Evolutionary conservation across 768 basidiomycete genomes (phyloP).

Genomic region (Termitomyces sp.): DNA sequence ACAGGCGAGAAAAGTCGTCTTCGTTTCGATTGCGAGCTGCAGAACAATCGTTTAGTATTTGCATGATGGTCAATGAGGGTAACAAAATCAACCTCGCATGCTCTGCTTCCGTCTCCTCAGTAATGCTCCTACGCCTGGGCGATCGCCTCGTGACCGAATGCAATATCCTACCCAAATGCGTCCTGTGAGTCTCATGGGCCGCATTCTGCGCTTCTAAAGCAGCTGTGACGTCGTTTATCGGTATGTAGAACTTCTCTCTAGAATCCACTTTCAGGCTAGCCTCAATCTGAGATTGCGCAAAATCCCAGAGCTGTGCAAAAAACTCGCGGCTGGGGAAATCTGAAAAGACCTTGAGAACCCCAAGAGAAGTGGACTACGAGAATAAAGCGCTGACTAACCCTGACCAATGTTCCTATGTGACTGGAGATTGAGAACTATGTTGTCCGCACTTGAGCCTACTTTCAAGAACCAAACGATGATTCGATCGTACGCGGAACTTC

Average conservation of each 20-base stretch:
- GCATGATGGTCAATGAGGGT: not conserved
- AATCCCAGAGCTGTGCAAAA: conserved; percentile 41
- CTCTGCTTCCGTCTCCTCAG: conserved; percentile 34
- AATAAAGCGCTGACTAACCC: conserved; percentile 25
- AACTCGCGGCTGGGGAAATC: conserved; percentile 46
- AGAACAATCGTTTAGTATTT: conserved; percentile 4
- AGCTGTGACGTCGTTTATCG: conserved; percentile 24
- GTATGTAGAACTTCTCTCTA: conserved; percentile 20
- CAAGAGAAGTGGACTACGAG: not conserved
- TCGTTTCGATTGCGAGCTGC: conserved; percentile 35
- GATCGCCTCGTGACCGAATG: conserved; percentile 39
- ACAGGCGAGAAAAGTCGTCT: conserved; percentile 35
- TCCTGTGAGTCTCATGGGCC: conserved; percentile 27
- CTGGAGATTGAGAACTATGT: conserved; percentile 35
- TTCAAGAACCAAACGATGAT: conserved; percentile 35
- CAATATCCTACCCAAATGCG: conserved; percentile 32
- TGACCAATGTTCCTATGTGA: conserved; percentile 40
- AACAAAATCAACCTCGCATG: conserved; percentile 30
- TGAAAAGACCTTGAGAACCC: conserved; percentile 8
- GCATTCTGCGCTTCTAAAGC: conserved; percentile 27
- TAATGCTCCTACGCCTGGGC: conserved; percentile 41
- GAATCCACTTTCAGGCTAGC: conserved; percentile 6
- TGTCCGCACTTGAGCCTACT: conserved; percentile 24
- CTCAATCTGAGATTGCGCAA: conserved; percentile 30
- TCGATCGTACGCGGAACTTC: conserved; percentile 37